Conservation (phyloP, 148 eudicot genomes). For the Vaccinium vitisidaea region DNA sequence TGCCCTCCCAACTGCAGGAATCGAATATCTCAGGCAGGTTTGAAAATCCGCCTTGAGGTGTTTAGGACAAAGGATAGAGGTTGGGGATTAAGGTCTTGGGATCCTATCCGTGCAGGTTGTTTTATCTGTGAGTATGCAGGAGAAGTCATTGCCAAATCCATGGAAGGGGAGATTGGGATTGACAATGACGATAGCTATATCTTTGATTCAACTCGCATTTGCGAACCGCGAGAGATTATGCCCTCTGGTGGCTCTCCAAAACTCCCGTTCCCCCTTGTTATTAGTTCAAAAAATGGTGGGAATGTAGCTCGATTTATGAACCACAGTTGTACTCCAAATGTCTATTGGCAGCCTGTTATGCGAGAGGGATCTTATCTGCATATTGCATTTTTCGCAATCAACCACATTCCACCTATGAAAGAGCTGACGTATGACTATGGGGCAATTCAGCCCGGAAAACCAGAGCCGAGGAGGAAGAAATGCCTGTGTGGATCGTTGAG, state of each 20-base stretch:
- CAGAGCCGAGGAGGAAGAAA: slow-evolving; percentile 55
- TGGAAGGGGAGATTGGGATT: slow-evolving; percentile 37
- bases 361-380: slow-evolving; percentile 64
- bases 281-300: slow-evolving; percentile 74
- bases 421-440: slow-evolving; percentile 94
- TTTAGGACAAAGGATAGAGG: slow-evolving; percentile 82
- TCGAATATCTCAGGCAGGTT: slow-evolving; percentile 64
- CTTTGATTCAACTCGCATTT: slow-evolving; percentile 73
- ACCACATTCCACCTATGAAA: slow-evolving; percentile 84
- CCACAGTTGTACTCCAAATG: slow-evolving; percentile 89
- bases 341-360: slow-evolving; percentile 80
- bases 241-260: slow-evolving; percentile 24
- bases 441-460: slow-evolving; percentile 41
- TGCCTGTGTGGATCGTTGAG: slow-evolving; percentile 74
- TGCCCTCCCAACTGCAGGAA: slow-evolving; percentile 73
- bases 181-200: slow-evolving; percentile 52
- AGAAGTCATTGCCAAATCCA: slow-evolving; percentile 56
- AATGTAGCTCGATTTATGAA: slow-evolving; percentile 92
- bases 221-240: slow-evolving; percentile 36
- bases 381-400: slow-evolving; percentile 78
- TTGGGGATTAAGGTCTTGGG: slow-evolving; percentile 88
- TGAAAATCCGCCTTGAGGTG: slow-evolving; percentile 70
- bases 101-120: slow-evolving; percentile 68
- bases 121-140: slow-evolving; percentile 86
- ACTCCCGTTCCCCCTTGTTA: slow-evolving; percentile 59